Conservation (phyloP, 2,329 filamentous ascomycete genomes). For the Fusarium hainanense region DNA sequence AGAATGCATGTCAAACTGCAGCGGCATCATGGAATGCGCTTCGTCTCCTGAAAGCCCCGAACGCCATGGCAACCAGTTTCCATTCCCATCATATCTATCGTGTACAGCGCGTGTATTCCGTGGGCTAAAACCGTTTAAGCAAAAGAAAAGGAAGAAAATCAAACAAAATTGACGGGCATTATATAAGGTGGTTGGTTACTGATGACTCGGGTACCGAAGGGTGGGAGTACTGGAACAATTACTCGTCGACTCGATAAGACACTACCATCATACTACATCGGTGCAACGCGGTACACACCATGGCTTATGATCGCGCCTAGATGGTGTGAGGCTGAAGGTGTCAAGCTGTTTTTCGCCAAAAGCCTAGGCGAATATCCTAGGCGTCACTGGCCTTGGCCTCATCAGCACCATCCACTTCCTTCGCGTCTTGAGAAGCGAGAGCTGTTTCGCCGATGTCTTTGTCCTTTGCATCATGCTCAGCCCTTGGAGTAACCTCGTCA, state of each 20-base stretch:
- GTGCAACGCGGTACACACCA: background rate
- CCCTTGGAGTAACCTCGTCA: slow-evolving; percentile 46
- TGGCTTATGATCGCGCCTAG: background rate
- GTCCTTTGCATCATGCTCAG: slow-evolving; percentile 28
- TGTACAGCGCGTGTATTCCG: slow-evolving; percentile 29
- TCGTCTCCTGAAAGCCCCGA: slow-evolving; percentile 21
- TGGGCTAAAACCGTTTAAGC: slow-evolving; percentile 20
- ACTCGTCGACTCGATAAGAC: background rate
- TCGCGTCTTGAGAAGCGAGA: background rate
- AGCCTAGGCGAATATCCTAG: background rate
- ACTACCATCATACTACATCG: background rate
- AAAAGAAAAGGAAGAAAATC: background rate
- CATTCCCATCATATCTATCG: slow-evolving; percentile 32
- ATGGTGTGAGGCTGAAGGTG: background rate
- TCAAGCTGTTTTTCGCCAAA: background rate
- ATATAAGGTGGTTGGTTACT: background rate
- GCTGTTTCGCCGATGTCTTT: slow-evolving; percentile 34
- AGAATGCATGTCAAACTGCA: background rate
- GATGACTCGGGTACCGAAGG: background rate
- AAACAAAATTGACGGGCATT: background rate
- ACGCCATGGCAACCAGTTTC: slow-evolving; percentile 30
- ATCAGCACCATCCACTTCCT: background rate
- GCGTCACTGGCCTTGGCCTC: background rate
- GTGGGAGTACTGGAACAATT: background rate
- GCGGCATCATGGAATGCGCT: slow-evolving; percentile 1